Percentiles rank a stretch among this genome's conserved stretches.
phyloP scores from a whole-genome alignment of 257 asterid species.

The Lavandula angustifolia region DNA sequence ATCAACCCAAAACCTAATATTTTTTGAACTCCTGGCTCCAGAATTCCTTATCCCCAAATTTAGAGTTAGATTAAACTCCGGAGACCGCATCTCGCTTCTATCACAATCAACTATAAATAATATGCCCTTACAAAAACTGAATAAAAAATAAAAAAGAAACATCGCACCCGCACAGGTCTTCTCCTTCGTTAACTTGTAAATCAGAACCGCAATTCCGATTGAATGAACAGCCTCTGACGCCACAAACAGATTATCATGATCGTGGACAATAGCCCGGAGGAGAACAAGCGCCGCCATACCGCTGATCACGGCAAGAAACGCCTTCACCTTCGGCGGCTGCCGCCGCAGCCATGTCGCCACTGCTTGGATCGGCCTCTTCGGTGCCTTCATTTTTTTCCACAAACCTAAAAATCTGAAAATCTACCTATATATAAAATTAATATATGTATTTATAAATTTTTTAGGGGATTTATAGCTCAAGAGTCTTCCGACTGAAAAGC shows the following conservation, averaged over 20 bases:
- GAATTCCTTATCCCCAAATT: constrained; percentile 20
- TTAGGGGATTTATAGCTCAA: constrained; percentile 14
- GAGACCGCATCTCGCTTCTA: background rate
- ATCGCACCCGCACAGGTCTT: constrained; percentile 71
- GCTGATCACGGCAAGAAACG: constrained; percentile 64
- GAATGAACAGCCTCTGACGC: constrained; percentile 86
- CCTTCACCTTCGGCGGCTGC: constrained; percentile 85
- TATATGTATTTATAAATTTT: background rate
- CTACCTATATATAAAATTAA: background rate
- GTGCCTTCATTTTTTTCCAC: constrained; percentile 45
- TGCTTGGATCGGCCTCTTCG: constrained; percentile 68
- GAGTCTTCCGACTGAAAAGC: constrained; percentile 26
- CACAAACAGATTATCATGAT: constrained; percentile 74
- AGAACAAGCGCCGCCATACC: constrained; percentile 70
- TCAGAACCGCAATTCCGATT: constrained; percentile 67
- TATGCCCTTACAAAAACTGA: background rate
- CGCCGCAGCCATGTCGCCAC: constrained; percentile 68
- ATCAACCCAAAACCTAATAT: constrained; percentile 18
- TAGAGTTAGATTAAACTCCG: background rate
- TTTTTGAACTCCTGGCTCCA: background rate
- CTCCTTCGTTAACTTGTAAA: constrained; percentile 73
- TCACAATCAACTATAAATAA: constrained; percentile 2
- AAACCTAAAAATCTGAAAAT: constrained; percentile 12
- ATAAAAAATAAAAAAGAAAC: background rate
- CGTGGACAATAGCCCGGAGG: constrained; percentile 70